Conservation (phyloP, 2,329 filamentous ascomycete genomes). For the Albifimbria verrucaria region DNA sequence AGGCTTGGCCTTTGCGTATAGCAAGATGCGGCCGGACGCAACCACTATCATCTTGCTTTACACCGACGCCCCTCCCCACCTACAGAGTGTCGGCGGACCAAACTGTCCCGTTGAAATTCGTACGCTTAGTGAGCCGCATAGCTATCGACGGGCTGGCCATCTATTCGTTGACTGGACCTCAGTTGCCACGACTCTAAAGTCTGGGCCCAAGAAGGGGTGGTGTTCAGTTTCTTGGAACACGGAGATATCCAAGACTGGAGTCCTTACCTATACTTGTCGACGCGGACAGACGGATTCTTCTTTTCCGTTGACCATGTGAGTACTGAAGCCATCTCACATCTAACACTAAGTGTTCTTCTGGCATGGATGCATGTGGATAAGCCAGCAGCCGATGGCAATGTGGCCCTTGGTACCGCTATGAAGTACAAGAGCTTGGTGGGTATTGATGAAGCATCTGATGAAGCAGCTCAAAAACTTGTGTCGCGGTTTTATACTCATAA, state of each 20-base stretch:
- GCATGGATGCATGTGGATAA: slow-evolving; percentile 39
- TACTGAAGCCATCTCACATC: slow-evolving; percentile 31
- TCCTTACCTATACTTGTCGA: slow-evolving; percentile 39
- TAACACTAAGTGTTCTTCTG: slow-evolving; percentile 39
- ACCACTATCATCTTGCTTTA: slow-evolving; percentile 48
- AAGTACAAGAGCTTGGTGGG: slow-evolving; percentile 9
- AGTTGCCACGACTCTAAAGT: slow-evolving; percentile 29
- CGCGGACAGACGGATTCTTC: slow-evolving; percentile 37
- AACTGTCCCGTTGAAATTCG: slow-evolving; percentile 27
- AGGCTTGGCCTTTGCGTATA: slow-evolving; percentile 42
- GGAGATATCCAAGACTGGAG: slow-evolving; percentile 15
- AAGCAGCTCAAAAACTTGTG: neutral
- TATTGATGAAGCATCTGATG: neutral
- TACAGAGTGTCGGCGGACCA: slow-evolving; percentile 21
- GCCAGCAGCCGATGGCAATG: neutral
- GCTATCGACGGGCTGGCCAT: slow-evolving; percentile 28
- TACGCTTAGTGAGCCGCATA: slow-evolving; percentile 7
- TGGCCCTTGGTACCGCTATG: slow-evolving; percentile 4
- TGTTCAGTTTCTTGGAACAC: slow-evolving; percentile 39
- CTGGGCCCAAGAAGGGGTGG: slow-evolving; percentile 33
- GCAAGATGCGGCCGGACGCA: slow-evolving; percentile 43
- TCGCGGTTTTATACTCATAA: too few relatives aligned
- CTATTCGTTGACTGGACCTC: slow-evolving; percentile 43
- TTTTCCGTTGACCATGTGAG: slow-evolving; percentile 24
- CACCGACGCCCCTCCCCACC: slow-evolving; percentile 46